Conservation (phyloP, 306 rosid species). For the Trifolium pratense region DNA sequence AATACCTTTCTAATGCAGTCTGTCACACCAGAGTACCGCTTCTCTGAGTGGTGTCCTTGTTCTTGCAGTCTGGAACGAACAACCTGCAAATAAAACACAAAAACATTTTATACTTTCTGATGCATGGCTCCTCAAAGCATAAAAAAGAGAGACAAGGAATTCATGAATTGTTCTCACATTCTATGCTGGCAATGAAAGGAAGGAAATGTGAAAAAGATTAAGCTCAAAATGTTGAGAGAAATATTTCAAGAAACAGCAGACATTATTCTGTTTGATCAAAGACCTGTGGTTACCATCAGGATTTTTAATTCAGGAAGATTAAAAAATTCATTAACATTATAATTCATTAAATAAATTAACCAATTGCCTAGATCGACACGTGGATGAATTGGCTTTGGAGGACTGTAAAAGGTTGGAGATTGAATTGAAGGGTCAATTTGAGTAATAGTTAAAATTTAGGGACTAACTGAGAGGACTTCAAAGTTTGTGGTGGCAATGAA, state of each 20-base stretch:
- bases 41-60: conserved; percentile 74
- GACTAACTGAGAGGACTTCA: background rate
- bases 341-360: background rate
- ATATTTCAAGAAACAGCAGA: background rate
- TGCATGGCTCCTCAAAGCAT: background rate
- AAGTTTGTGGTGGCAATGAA: background rate
- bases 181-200: conserved; percentile 7
- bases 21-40: conserved; percentile 62
- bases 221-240: conserved; percentile 1
- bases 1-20: conserved; percentile 71
- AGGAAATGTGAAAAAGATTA: background rate
- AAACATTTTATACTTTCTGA: conserved; percentile 5
- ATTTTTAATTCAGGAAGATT: conserved; percentile 15
- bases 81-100: conserved; percentile 52
- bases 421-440: background rate
- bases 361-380: background rate
- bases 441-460: conserved; percentile 2
- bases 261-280: background rate
- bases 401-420: background rate
- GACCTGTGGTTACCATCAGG: background rate
- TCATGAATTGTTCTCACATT: conserved; percentile 8
- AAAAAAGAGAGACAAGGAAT: conserved; percentile 4
- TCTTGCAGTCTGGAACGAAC: conserved; percentile 83
- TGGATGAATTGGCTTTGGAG: background rate
- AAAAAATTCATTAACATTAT: background rate